Percentiles rank a stretch among this genome's conserved stretches.
phyloP scores from a whole-genome alignment of 2,329 filamentous ascomycete genomes.

The Xylariales sp. region DNA sequence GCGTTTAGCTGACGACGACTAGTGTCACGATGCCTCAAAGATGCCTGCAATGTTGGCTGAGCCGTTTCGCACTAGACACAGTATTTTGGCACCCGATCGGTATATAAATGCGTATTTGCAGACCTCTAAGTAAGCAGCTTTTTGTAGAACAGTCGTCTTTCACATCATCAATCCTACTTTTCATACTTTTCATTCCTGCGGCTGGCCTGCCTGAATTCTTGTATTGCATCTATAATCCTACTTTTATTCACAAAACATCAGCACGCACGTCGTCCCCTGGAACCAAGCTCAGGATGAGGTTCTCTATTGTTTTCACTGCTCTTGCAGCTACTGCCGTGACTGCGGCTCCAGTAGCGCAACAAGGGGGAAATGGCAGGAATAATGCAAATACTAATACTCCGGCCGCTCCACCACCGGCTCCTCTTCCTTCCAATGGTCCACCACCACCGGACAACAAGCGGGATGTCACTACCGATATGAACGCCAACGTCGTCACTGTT shows the following conservation, averaged over 20 bases:
- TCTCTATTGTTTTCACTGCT: constrained; percentile 5
- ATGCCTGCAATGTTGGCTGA: no score
- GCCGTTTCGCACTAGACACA: no score
- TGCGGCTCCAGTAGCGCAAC: constrained; percentile 6
- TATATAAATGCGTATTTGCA: no score
- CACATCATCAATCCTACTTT: not conserved
- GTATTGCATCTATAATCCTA: not conserved
- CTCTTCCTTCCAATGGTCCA: no score
- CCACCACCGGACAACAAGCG: no score
- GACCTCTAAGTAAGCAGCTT: no score
- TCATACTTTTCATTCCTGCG: not conserved
- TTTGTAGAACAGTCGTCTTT: not conserved
- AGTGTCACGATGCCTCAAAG: no score
- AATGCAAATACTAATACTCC: not conserved
- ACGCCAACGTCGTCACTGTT: not conserved
- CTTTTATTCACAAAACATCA: no score
- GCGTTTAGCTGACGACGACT: no score
- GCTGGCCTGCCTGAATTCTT: not conserved
- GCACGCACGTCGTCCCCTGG: not conserved
- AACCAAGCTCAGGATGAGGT: constrained; percentile 1
- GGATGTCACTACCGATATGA: no score
- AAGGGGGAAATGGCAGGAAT: not conserved
- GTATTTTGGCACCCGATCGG: no score
- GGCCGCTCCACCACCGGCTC: no score
- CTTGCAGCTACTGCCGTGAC: constrained; percentile 4